phyloP scores from a whole-genome alignment of 331 rosid species.

The Pyrus hybrid region DNA sequence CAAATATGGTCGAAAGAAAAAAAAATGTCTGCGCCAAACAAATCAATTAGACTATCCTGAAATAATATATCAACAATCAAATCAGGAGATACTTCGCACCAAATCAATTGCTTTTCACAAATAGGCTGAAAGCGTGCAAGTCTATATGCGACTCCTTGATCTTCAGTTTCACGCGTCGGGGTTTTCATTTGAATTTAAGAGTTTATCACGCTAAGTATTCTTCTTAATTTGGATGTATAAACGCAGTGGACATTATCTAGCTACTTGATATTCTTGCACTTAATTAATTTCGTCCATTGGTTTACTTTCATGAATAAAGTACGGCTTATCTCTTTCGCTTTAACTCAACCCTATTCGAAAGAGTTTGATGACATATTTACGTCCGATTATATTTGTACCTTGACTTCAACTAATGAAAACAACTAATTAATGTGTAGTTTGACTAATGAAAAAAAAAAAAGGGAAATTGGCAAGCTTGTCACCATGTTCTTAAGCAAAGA shows the following conservation, averaged over 20 bases:
- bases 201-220: neutral
- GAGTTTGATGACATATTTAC: neutral
- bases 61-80: neutral
- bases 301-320: neutral
- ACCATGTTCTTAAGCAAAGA: neutral
- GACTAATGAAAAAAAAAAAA: neutral
- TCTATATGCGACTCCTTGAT: neutral
- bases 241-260: neutral
- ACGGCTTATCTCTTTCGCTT: neutral
- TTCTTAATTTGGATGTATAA: too few species aligned
- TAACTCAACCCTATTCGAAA: neutral
- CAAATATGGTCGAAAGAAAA: neutral
- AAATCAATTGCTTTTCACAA: neutral
- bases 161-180: neutral
- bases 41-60: neutral
- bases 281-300: neutral
- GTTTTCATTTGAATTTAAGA: neutral
- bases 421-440: neutral
- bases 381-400: neutral
- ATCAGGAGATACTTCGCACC: neutral
- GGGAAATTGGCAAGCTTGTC: neutral
- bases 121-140: neutral
- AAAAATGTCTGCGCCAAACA: neutral
- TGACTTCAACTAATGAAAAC: neutral
- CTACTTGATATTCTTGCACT: neutral